Base-by-base conservation (phyloP, 2,329 filamentous ascomycete species). In the Aspergillus cejpii region DNA sequence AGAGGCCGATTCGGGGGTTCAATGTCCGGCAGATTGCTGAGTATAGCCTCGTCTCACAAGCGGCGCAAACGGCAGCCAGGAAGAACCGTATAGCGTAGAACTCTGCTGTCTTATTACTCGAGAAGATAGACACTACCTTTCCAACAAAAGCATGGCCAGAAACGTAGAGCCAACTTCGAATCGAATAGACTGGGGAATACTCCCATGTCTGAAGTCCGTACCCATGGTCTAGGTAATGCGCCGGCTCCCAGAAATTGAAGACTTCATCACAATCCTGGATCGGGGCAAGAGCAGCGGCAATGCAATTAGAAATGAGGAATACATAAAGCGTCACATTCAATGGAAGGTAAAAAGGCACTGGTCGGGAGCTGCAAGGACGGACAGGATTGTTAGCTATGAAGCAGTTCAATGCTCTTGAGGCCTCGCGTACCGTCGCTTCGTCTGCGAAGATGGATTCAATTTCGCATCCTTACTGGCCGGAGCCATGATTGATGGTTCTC, bases 221-320 rank as follows among this genome's bases (percentile, higher is more conserved):
- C 57, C 87, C 87, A 72, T 96, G 89, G 47, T 82, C 85, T 21
- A 98, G 78, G 67, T 96, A 98, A 68, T 98, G 92, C 0, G 90
- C 82, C 0, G 92, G 91, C 60, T 98, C 92, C 89, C 91, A 98
- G 74, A 95, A 98, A 66, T 98, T 98, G 77, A 94, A 98, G 8
- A 91, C 91, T 72, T 98, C 92, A 59, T 98, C 92, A 64, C 92
- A 98, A 68, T 98, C 92, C 65, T 96, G 90, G 53, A 98, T 95
- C 0, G 92, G 92, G 1, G 89, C 83, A 64, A 84, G 91, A 24
- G 85, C 60, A 8, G 91, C 92, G 5, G 91, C 86, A 17, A 91
- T 58, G 14, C 85, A 54, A 61, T 88, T 88, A 53, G 85, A 83
- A 23, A 74, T 72, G 37, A 94, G 72, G 64, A 94, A 92, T 51